Base-by-base conservation (phyloP, 495 filamentous ascomycete genomes). In the Neurospora sp. region DNA sequence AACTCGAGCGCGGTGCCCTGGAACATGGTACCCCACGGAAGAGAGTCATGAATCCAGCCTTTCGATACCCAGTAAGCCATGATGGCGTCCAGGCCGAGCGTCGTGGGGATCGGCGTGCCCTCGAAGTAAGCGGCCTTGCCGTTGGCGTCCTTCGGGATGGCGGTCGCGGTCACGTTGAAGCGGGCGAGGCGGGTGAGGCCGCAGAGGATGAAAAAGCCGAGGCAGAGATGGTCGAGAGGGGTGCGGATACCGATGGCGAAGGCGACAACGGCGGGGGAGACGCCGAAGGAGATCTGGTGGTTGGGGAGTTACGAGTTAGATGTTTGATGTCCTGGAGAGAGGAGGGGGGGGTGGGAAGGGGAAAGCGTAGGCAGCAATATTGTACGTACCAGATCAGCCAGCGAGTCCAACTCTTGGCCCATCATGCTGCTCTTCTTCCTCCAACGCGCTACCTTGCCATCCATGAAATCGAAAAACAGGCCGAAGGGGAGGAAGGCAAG, bases 381-480 rank as follows among this genome's bases (percentile, higher is more conserved):
- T 44, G 68, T 42, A 72, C 75, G 35, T 91, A 98, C 96, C 84
- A 99, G 80, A 81, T 99, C 96, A 48, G 96, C 96, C 48, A 99
- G 85, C n/a, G 95, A 98, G 82, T 99, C 96, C 48, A 99, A 85
- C 83, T 98, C 96, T 82, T 98, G 96, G 4, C 96, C 96, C 96
- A 99, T 98, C 78, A 98, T 84, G 72, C 91, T 94, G 74, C 92
- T 93, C 88, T 98, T 98, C 82, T 93, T 90, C 78, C 96, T 87
- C 96, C 96, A 98, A 70, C 96, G 85, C 73, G 96, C 96, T 48
- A 99, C 94, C 77, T 92, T 96, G 75, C 96, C 96, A 81, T 99
- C 96, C 90, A 98, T 94, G 79, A 97, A 97, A 80, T 99, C 96
- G 82, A 99, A 99, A 85, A 98, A 98, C 4, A 98, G 87, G 3